These are phyloP conservation scores for Tillandsia fasciculata DNA, from an alignment of 176 grass and related monocot species.

Conservation along the genomic window DNA sequence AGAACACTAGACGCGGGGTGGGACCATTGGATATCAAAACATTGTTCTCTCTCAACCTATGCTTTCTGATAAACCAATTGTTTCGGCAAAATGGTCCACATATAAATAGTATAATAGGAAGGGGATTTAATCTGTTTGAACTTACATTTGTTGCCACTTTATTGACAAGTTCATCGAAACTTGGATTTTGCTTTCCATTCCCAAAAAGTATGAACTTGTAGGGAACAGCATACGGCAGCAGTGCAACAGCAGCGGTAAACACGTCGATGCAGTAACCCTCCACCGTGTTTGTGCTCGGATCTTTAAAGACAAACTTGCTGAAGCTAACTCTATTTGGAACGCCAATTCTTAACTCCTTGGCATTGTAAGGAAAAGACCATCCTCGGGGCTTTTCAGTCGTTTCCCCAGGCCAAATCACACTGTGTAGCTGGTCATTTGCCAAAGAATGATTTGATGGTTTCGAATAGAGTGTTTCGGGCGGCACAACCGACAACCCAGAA, in stretches of 20 bases:
- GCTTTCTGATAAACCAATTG: too few relatives aligned
- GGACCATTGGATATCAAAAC: too few relatives aligned
- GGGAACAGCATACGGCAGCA: conserved; percentile 89
- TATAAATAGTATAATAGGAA: too few relatives aligned
- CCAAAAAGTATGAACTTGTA: conserved; percentile 72
- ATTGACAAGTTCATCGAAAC: conserved; percentile 44
- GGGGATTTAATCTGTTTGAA: neutral
- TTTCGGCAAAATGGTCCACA: too few relatives aligned
- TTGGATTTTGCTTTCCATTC: conserved; percentile 51
- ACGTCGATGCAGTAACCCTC: conserved; percentile 88
- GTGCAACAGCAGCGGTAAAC: conserved; percentile 62
- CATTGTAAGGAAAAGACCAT: conserved; percentile 71
- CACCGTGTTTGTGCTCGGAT: conserved; percentile 44
- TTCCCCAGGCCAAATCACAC: conserved; percentile 87
- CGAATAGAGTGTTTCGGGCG: conserved; percentile 58
- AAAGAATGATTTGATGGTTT: conserved; percentile 58
- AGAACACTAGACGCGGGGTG: too few relatives aligned
- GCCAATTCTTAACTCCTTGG: conserved; percentile 73
- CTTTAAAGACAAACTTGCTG: conserved; percentile 44
- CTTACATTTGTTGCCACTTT: conserved; percentile 75
- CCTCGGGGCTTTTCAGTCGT: conserved; percentile 69
- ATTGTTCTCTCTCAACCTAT: too few relatives aligned
- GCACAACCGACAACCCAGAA: conserved; percentile 53
- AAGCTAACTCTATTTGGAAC: conserved; percentile 73
- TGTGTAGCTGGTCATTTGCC: conserved; percentile 55